Conservation (phyloP, 495 filamentous ascomycete species). For the Talaromyces liani region DNA sequence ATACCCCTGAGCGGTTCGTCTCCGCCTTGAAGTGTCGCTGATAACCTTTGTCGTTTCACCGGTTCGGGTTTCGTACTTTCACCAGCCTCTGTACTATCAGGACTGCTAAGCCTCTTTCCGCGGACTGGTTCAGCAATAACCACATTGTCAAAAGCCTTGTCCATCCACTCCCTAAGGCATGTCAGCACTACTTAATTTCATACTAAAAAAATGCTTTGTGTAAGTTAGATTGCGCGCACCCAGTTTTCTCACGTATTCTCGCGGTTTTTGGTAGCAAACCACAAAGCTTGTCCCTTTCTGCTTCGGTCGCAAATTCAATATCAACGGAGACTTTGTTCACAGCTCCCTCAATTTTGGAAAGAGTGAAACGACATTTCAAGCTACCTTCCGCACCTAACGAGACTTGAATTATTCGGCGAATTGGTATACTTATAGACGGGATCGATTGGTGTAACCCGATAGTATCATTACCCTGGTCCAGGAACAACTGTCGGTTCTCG, state of each 20-base stretch:
- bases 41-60: slow-evolving; percentile 25
- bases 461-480: slow-evolving; percentile 10
- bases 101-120: slow-evolving; percentile 9
- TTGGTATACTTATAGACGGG: slow-evolving; percentile 9
- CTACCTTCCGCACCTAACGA: slow-evolving; percentile 18
- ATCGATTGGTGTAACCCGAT: slow-evolving; percentile 2
- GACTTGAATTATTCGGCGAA: slow-evolving; percentile 17
- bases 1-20: slow-evolving; percentile 5
- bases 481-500: slow-evolving; percentile 7
- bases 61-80: slow-evolving; percentile 3
- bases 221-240: slow-evolving; percentile 14
- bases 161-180: slow-evolving; percentile 25
- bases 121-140: slow-evolving; percentile 7
- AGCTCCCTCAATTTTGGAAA: slow-evolving; percentile 17
- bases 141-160: slow-evolving; percentile 25
- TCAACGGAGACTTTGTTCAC: slow-evolving; percentile 20
- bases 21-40: slow-evolving; percentile 24
- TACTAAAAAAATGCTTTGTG: neutral
- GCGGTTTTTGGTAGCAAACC: slow-evolving; percentile 10
- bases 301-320: slow-evolving; percentile 23
- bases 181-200: neutral
- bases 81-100: neutral
- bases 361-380: slow-evolving; percentile 26
- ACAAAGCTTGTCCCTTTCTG: slow-evolving; percentile 17
- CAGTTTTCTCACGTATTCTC: slow-evolving; percentile 13